Conservation (phyloP, 2,329 filamentous ascomycete genomes). For the Colletotrichum sp. region DNA sequence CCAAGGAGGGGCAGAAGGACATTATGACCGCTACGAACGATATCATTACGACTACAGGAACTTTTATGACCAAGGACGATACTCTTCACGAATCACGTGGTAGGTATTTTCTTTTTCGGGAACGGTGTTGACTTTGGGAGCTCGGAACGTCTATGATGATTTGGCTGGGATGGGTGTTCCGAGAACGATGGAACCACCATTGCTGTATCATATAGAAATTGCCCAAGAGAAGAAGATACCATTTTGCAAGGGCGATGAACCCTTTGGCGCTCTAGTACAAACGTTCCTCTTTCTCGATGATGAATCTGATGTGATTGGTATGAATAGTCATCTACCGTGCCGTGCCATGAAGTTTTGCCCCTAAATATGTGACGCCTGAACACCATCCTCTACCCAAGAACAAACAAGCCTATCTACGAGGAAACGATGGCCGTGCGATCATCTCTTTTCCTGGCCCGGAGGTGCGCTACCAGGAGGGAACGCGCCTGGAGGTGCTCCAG, state of each 20-base stretch:
- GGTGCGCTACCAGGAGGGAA: constrained; percentile 35
- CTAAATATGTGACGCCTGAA: constrained; percentile 30
- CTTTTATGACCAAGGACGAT: constrained; percentile 8
- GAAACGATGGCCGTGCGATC: constrained; percentile 1
- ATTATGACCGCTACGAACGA: constrained; percentile 11
- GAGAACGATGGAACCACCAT: not conserved
- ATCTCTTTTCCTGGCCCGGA: constrained; percentile 46
- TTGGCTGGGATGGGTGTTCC: not conserved
- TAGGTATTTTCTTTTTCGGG: not conserved
- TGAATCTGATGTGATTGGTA: constrained; percentile 3
- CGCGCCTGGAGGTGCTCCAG: constrained; percentile 38
- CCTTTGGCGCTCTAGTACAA: not conserved
- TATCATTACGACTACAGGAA: constrained; percentile 16
- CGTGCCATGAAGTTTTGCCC: constrained; percentile 12
- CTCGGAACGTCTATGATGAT: constrained; percentile 1
- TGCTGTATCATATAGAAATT: constrained; percentile 19
- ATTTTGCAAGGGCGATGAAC: not conserved
- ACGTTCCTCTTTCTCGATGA: not conserved
- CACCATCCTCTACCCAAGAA: constrained; percentile 25
- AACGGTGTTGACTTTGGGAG: not conserved
- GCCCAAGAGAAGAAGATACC: constrained; percentile 8
- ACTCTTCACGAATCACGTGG: not conserved
- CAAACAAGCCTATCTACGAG: not conserved
- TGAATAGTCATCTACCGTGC: constrained; percentile 1
- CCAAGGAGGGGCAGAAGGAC: not conserved